phyloP scores from a whole-genome alignment of 2,329 filamentous ascomycete genomes.

The Dryadomyces quercivorus region DNA sequence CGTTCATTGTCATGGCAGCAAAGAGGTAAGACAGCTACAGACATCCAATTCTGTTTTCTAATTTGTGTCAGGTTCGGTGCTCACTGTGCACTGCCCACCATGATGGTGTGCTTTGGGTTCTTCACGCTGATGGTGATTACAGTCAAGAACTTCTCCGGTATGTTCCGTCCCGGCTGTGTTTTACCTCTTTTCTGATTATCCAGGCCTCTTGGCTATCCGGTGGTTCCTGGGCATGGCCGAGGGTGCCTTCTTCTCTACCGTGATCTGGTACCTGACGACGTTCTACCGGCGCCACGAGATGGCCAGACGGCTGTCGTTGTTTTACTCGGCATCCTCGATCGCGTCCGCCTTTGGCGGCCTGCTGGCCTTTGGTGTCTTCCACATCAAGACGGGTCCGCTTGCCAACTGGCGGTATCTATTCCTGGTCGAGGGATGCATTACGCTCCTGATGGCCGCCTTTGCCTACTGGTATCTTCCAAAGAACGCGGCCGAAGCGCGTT shows the following conservation, averaged over 20 bases:
- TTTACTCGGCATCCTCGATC: constrained; percentile 20
- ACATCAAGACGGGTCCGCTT: constrained; percentile 23
- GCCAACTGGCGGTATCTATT: background rate
- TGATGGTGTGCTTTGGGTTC: background rate
- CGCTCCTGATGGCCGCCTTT: background rate
- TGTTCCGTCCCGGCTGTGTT: background rate
- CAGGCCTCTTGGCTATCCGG: background rate
- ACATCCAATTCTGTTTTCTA: background rate
- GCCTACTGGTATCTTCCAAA: background rate
- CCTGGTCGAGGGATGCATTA: background rate
- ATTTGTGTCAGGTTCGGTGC: background rate
- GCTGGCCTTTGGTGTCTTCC: constrained; percentile 31
- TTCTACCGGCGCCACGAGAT: constrained; percentile 47
- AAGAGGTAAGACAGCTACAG: background rate
- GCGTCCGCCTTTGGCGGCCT: constrained; percentile 45
- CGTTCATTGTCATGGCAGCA: background rate
- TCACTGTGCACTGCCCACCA: background rate
- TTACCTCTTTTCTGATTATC: background rate
- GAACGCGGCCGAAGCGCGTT: constrained; percentile 45
- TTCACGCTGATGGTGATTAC: background rate
- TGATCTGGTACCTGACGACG: constrained; percentile 38
- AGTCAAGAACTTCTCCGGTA: background rate
- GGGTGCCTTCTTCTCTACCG: constrained; percentile 3
- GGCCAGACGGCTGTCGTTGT: constrained; percentile 55
- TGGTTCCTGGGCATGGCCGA: background rate